Evolutionary conservation across 176 grass and related monocot species (phyloP).

Genomic region (Hsuehochloa calcarea): DNA sequence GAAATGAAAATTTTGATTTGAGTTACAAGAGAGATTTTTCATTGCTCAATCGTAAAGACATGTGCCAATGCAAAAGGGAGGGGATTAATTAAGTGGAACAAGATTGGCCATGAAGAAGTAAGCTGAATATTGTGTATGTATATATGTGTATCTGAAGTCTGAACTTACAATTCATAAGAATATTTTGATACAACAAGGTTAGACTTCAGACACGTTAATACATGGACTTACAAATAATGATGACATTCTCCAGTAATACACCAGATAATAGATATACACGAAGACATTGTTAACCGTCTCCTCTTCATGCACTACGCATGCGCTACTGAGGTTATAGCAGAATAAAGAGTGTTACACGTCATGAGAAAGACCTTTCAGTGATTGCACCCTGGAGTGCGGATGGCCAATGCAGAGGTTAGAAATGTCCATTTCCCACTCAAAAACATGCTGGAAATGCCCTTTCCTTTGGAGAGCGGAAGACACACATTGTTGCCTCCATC

Average conservation of each 20-base stretch:
- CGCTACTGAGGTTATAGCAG: slow-evolving; percentile 26
- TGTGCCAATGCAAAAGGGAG: background rate
- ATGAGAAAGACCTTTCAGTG: slow-evolving; percentile 53
- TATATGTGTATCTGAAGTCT: slow-evolving; percentile 41
- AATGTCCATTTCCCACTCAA: slow-evolving; percentile 73
- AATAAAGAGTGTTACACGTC: slow-evolving; percentile 18
- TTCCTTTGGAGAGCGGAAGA: slow-evolving; percentile 47
- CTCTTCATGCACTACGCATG: slow-evolving; percentile 25
- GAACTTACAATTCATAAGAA: slow-evolving; percentile 42
- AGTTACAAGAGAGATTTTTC: background rate
- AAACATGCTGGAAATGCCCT: slow-evolving; percentile 72
- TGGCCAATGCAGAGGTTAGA: slow-evolving; percentile 48
- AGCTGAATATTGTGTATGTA: background rate
- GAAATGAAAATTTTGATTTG: background rate
- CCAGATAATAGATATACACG: slow-evolving; percentile 34
- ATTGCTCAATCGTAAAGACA: background rate
- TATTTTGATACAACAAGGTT: slow-evolving; percentile 42
- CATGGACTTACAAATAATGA: slow-evolving; percentile 21
- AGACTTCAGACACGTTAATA: slow-evolving; percentile 31
- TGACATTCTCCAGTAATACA: slow-evolving; percentile 43
- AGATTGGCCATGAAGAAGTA: background rate
- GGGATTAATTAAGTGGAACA: background rate
- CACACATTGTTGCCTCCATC: slow-evolving; percentile 28
- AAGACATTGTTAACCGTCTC: slow-evolving; percentile 12
- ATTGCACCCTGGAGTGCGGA: slow-evolving; percentile 36